These are phyloP conservation scores for Mycosphaerelloides madeirae DNA, from an alignment of 2,329 filamentous ascomycete species.

Conservation along the genomic window DNA sequence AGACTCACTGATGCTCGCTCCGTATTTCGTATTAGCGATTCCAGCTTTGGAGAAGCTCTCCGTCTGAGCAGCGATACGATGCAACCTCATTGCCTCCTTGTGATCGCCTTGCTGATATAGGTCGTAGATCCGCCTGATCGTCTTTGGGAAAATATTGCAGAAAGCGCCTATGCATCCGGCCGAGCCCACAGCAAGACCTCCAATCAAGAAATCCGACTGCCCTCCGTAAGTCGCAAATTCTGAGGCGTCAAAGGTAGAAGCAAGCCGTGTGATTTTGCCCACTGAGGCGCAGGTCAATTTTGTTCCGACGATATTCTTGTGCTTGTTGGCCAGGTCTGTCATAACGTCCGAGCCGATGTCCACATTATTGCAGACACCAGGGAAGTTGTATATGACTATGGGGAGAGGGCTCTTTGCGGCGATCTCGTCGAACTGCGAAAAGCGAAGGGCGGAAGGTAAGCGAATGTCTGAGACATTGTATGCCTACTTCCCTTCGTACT, in stretches of 20 bases:
- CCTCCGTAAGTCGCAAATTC: conserved; percentile 66
- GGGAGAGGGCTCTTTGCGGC: conserved; percentile 46
- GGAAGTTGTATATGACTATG: conserved; percentile 69
- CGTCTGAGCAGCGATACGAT: conserved; percentile 55
- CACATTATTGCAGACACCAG: conserved; percentile 60
- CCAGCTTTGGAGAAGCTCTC: conserved; percentile 61
- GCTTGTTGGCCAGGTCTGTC: conserved; percentile 48
- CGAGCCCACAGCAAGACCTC: conserved; percentile 49
- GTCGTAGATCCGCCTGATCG: conserved; percentile 52
- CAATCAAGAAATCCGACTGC: conserved; percentile 66
- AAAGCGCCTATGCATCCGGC: conserved; percentile 56
- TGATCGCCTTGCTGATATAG: conserved; percentile 53
- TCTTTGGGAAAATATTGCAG: conserved; percentile 51
- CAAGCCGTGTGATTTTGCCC: conserved; percentile 64
- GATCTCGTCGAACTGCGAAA: conserved; percentile 46
- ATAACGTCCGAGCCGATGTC: conserved; percentile 66
- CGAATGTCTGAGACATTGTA: too few relatives aligned
- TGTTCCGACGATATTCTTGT: conserved; percentile 62
- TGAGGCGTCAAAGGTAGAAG: conserved; percentile 46
- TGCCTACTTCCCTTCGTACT: too few relatives aligned
- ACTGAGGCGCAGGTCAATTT: conserved; percentile 73
- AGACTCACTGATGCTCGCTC: conserved; percentile 46
- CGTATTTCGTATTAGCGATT: conserved; percentile 62
- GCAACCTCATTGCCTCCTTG: conserved; percentile 54
- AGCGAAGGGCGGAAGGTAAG: too few relatives aligned